Base-by-base conservation (phyloP, 805 yeast species). In the Maudiozyma pseudohumilis region DNA sequence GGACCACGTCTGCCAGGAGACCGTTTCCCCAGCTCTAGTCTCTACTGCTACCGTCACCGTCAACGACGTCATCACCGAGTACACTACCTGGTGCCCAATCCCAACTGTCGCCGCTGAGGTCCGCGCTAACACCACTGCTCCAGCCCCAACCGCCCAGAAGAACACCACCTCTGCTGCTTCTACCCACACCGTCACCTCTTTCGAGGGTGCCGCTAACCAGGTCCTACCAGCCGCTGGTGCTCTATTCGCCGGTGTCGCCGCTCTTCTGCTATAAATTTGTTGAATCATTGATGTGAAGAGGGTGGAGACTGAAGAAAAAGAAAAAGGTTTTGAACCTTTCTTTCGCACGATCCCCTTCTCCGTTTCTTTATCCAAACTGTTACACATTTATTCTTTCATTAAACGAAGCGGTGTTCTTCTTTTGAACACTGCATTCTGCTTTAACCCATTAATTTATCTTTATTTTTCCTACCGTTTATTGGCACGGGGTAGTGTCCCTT, bases 171-270 rank as follows among this genome's bases (percentile, higher is more conserved):
- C 34, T 36, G 24, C 17, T 29, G 13, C 22, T 24, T 12, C 11
- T 12, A 38, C 38, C 43, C 28, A 44, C 50, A 25, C 52, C 35
- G 47, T 46, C 33, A 34, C 64, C 37, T 48, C 66, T 27, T 40
- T 47, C 60, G 53, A 56, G 41, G 69, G 64, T 61, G 71, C 64
- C 47, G 72, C 69, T 46, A 69, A 48, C 38, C 61, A 55, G 54
- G 68, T 68, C 45, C 60, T 62, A 46, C 69, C 69, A 61, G 69
- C 69, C 52, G 68, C 64, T 47, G 69, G 69, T 53, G 70, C 69
- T 53, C 54, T 65, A 47, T 58, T 68, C 40, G 71, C 70, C 44
- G 72, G 72, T 65, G 65, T 61, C 44, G 69, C 68, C 50, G 72
- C 69, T 62, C 57, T 65, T 54, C 60, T 65, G 59, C 64, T 65